Evolutionary conservation across 2,329 filamentous ascomycete genomes (phyloP).

Genomic region (Beauveria sp.): DNA sequence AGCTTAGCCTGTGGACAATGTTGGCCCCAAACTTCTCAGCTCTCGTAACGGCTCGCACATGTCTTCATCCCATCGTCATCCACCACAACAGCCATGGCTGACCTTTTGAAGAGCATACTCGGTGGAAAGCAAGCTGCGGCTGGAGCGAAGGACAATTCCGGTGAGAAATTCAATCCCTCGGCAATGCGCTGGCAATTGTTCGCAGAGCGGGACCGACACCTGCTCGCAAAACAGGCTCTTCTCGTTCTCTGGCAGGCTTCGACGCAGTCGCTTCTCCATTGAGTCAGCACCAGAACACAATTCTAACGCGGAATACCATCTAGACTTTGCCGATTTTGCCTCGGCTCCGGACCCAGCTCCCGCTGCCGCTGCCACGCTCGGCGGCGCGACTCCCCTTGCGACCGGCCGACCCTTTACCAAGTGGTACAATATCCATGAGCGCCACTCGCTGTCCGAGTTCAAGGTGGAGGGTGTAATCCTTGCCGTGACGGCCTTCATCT

Average conservation of each 20-base stretch:
- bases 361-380: slow-evolving; percentile 39
- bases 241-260: background rate
- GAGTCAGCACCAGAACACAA: background rate
- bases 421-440: slow-evolving; percentile 97
- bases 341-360: slow-evolving; percentile 62
- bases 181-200: background rate
- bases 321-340: slow-evolving; percentile 93
- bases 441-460: slow-evolving; percentile 77
- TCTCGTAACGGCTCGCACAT: slow-evolving; percentile 12
- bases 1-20: background rate
- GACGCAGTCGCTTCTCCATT: background rate
- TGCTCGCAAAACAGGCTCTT: background rate
- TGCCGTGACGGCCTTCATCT: slow-evolving; percentile 62
- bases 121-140: slow-evolving; percentile 52
- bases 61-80: slow-evolving; percentile 13
- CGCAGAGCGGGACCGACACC: background rate
- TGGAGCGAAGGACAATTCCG: slow-evolving; percentile 51
- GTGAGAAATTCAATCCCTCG: slow-evolving; percentile 34
- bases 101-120: slow-evolving; percentile 60
- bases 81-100: slow-evolving; percentile 39
- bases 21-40: slow-evolving; percentile 4
- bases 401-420: slow-evolving; percentile 67
- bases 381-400: slow-evolving; percentile 35
- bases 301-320: slow-evolving; percentile 19
- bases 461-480: slow-evolving; percentile 78